Conservation (phyloP, 2,329 filamentous ascomycete genomes). For the Claviceps sp. region DNA sequence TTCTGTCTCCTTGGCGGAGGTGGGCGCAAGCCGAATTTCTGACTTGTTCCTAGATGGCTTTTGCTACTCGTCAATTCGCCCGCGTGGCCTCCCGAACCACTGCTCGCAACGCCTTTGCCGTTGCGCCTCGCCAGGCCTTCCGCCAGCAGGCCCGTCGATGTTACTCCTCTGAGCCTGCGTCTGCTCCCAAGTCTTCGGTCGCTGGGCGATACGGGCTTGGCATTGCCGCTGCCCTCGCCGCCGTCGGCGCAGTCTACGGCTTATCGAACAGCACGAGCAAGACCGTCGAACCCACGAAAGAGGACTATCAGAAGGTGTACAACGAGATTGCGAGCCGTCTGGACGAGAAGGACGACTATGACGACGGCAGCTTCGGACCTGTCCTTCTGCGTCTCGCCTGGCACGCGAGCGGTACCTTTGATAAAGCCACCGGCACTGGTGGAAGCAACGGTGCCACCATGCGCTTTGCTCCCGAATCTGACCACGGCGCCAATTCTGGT, state of each 20-base stretch:
- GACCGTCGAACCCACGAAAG: conserved; percentile 59
- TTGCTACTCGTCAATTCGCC: conserved; percentile 39
- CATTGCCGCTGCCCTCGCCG: conserved; percentile 44
- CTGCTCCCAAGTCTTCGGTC: conserved; percentile 32
- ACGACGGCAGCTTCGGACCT: conserved; percentile 91
- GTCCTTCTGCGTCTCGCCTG: conserved; percentile 84
- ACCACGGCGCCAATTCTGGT: conserved; percentile 89
- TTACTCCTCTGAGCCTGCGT: conserved; percentile 58
- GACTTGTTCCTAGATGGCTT: conserved; percentile 19
- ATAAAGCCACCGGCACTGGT: conserved; percentile 75
- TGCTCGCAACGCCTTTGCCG: conserved; percentile 42
- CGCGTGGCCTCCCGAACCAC: conserved; percentile 47
- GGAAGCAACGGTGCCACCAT: conserved; percentile 95
- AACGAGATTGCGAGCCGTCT: conserved; percentile 67
- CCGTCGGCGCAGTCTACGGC: too few relatives aligned
- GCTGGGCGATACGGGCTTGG: conserved; percentile 44
- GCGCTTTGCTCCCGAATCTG: conserved; percentile 80
- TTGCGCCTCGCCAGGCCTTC: conserved; percentile 52
- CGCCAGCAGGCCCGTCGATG: conserved; percentile 62
- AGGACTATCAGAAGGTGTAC: conserved; percentile 94
- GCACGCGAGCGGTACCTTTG: conserved; percentile 89
- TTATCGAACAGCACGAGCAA: conserved; percentile 28
- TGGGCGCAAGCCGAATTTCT: neutral
- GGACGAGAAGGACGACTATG: conserved; percentile 86
- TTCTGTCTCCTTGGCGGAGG: too few relatives aligned